These are phyloP conservation scores for Podospora pseudocomata DNA, from an alignment of 495 filamentous ascomycete species.

Conservation along the genomic window DNA sequence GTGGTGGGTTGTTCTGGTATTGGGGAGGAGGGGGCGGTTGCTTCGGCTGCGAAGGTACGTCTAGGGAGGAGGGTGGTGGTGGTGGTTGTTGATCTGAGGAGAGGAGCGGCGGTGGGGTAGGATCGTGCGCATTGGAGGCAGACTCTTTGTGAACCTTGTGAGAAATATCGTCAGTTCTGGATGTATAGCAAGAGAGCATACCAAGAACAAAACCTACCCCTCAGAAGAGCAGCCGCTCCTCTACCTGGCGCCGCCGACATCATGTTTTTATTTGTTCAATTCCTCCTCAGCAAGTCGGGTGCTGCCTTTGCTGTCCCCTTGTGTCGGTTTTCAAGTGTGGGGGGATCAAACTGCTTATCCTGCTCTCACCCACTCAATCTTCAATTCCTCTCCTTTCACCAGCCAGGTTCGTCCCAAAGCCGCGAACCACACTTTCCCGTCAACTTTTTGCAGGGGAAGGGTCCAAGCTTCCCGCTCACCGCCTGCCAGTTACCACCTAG, in stretches of 20 bases:
- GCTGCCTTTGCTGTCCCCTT: background rate
- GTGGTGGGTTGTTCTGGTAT: constrained; percentile 7
- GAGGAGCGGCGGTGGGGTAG: background rate
- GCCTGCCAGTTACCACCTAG: constrained; percentile 5
- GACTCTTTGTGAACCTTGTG: constrained; percentile 17
- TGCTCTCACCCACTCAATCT: background rate
- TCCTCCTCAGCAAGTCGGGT: background rate
- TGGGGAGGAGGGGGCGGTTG: constrained; percentile 5
- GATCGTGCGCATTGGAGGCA: constrained; percentile 26
- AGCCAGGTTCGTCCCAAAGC: background rate
- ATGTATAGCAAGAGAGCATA: background rate
- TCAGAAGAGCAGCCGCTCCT: constrained; percentile 43
- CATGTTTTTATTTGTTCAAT: constrained; percentile 22
- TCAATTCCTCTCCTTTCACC: background rate
- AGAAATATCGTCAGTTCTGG: constrained; percentile 1
- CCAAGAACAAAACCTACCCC: constrained; percentile 30
- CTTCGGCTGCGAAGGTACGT: constrained; percentile 21
- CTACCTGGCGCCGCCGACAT: constrained; percentile 52
- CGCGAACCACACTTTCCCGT: constrained; percentile 11
- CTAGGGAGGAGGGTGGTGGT: background rate
- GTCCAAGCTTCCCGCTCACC: constrained; percentile 3
- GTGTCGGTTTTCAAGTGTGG: background rate
- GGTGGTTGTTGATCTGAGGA: constrained; percentile 4
- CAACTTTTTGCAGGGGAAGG: constrained; percentile 31
- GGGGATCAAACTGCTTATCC: background rate